These are phyloP conservation scores for Leucosporidium yakuticum DNA, from an alignment of 768 basidiomycete species.

Conservation along the genomic window DNA sequence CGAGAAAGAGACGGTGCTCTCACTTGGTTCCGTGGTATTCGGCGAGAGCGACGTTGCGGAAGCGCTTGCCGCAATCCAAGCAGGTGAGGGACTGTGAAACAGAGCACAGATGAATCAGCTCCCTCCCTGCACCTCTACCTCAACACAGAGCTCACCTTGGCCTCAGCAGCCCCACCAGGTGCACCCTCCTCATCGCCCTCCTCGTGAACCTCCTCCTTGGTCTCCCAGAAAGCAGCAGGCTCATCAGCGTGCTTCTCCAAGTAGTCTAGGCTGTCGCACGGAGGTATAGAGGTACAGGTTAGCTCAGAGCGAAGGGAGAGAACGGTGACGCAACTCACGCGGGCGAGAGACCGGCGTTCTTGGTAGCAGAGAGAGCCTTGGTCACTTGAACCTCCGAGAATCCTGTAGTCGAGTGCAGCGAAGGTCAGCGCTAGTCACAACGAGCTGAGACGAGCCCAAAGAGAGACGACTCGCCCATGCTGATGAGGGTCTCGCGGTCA, in stretches of 20 bases:
- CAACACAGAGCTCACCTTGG: constrained; percentile 37
- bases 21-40: constrained; percentile 26
- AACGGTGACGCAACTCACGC: no score
- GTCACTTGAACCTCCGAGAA: no score
- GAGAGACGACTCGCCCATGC: no score
- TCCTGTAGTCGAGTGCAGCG: no score
- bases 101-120: neutral
- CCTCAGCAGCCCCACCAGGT: constrained; percentile 30
- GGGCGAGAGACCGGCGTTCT: no score
- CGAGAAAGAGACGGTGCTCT: neutral
- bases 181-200: constrained; percentile 39
- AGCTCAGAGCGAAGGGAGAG: no score
- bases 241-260: constrained; percentile 21
- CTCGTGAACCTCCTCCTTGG: constrained; percentile 50
- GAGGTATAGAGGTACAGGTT: no score
- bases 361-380: no score
- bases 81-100: constrained; percentile 29
- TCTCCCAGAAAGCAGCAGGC: constrained; percentile 5
- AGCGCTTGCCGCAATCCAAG: constrained; percentile 51
- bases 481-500: no score
- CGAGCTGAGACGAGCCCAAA: no score
- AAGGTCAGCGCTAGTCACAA: no score
- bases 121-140: neutral
- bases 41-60: constrained; percentile 72
- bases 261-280: constrained; percentile 1